Conservation (phyloP, 306 rosid genomes). For the Inga oerstediana region DNA sequence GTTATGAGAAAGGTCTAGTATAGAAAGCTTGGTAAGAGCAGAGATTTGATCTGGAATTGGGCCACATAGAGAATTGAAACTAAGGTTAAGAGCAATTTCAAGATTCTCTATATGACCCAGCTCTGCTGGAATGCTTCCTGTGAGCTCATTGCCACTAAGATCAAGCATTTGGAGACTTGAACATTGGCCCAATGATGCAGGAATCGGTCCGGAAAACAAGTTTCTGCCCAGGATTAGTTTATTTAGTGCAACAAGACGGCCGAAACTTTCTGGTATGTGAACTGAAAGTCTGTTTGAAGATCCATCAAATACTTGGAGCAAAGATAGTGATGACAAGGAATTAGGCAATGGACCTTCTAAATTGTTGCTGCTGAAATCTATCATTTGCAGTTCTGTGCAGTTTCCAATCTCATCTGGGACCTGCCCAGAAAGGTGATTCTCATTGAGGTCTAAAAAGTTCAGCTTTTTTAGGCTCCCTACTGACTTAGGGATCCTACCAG, state of each 20-base stretch:
- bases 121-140: slow-evolving; percentile 69
- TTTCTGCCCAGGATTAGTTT: slow-evolving; percentile 75
- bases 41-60: slow-evolving; percentile 74
- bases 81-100: slow-evolving; percentile 83
- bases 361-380: slow-evolving; percentile 70
- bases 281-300: slow-evolving; percentile 67
- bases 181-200: slow-evolving; percentile 70
- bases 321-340: slow-evolving; percentile 63
- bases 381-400: slow-evolving; percentile 80
- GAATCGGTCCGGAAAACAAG: slow-evolving; percentile 74
- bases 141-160: slow-evolving; percentile 77
- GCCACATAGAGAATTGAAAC: slow-evolving; percentile 75
- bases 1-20: slow-evolving; percentile 85
- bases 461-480: slow-evolving; percentile 64
- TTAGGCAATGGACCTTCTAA: slow-evolving; percentile 71
- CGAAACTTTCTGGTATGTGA: slow-evolving; percentile 66
- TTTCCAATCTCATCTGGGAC: slow-evolving; percentile 84
- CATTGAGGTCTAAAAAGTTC: slow-evolving; percentile 79
- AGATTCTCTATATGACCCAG: slow-evolving; percentile 64
- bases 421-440: slow-evolving; percentile 67
- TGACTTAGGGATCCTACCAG: slow-evolving; percentile 72
- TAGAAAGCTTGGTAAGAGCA: slow-evolving; percentile 75
- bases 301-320: slow-evolving; percentile 81
- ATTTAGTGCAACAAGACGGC: slow-evolving; percentile 66
- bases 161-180: slow-evolving; percentile 86